Evolutionary conservation across 2,329 filamentous ascomycete species (phyloP).

Genomic region (Leptographium wingfieldii): DNA sequence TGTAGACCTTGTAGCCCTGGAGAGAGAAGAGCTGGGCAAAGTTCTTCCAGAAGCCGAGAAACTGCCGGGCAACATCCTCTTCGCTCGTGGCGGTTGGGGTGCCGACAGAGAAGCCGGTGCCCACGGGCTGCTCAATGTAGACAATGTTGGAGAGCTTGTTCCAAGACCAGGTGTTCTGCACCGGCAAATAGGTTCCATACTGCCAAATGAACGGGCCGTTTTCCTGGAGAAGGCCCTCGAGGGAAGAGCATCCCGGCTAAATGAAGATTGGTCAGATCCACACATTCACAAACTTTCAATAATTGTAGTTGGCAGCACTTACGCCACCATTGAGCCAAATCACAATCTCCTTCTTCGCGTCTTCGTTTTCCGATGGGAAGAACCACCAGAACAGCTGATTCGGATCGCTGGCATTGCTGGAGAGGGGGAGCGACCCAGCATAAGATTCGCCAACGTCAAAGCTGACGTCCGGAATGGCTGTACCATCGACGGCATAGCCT

Average conservation of each 20-base stretch:
- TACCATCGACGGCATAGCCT: slow-evolving; percentile 49
- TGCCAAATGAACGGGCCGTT: slow-evolving; percentile 66
- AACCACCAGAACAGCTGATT: slow-evolving; percentile 54
- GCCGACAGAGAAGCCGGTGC: slow-evolving; percentile 58
- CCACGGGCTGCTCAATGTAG: slow-evolving; percentile 58
- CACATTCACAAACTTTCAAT: neutral
- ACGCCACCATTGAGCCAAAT: slow-evolving; percentile 49
- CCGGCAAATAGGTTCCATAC: slow-evolving; percentile 52
- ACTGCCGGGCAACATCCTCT: slow-evolving; percentile 56
- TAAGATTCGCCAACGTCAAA: slow-evolving; percentile 59
- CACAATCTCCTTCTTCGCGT: slow-evolving; percentile 42
- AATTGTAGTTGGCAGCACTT: slow-evolving; percentile 9
- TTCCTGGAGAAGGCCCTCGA: slow-evolving; percentile 61
- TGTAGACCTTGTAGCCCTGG: slow-evolving; percentile 55
- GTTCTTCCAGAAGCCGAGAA: slow-evolving; percentile 68
- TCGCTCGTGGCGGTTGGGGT: slow-evolving; percentile 51
- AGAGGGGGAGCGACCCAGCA: slow-evolving; percentile 49
- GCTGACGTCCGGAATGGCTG: slow-evolving; percentile 50
- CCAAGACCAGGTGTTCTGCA: slow-evolving; percentile 60
- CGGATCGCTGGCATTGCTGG: slow-evolving; percentile 27
- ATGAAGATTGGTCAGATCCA: neutral
- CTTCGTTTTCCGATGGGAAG: slow-evolving; percentile 42
- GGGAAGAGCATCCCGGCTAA: slow-evolving; percentile 45
- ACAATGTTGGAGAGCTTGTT: slow-evolving; percentile 64
- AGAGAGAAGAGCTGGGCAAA: slow-evolving; percentile 60